phyloP scores from a whole-genome alignment of 768 basidiomycete species.

The Tephrocybe sp. region DNA sequence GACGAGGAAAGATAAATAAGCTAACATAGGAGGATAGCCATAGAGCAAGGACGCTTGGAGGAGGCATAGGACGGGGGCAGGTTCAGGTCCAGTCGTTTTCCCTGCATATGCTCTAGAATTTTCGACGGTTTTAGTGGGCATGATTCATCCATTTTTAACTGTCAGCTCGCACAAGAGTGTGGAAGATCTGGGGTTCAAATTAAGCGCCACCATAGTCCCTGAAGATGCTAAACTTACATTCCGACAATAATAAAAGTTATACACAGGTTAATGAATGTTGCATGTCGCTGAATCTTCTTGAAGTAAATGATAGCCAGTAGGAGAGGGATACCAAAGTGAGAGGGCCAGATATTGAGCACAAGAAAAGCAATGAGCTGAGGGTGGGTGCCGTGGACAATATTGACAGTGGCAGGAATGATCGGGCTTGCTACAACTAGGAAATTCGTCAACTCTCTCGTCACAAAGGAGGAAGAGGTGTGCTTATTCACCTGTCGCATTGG shows the following conservation, averaged over 20 bases:
- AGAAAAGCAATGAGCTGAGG: constrained; percentile 38
- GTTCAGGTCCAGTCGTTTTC: constrained; percentile 42
- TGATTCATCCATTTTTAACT: too few relatives aligned
- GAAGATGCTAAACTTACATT: constrained; percentile 29
- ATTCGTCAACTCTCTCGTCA: too few relatives aligned
- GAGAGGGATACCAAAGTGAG: constrained; percentile 46
- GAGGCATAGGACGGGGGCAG: constrained; percentile 39
- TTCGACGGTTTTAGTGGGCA: background rate
- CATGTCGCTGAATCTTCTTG: constrained; percentile 40
- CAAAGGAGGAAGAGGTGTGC: background rate
- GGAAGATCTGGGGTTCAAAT: constrained; percentile 28
- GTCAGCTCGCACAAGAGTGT: constrained; percentile 36
- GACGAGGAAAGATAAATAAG: too few relatives aligned
- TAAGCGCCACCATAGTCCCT: background rate
- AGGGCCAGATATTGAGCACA: constrained; percentile 48
- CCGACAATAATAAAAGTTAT: constrained; percentile 45
- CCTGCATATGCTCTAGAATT: constrained; percentile 38
- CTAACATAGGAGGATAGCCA: constrained; percentile 46
- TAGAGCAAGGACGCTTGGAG: constrained; percentile 47
- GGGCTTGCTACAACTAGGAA: background rate
- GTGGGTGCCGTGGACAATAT: constrained; percentile 42
- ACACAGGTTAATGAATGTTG: constrained; percentile 45
- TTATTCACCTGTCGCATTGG: background rate
- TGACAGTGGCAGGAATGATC: constrained; percentile 18
- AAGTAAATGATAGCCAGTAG: constrained; percentile 39